Percentiles rank a stretch among this genome's conserved stretches.
phyloP scores from a whole-genome alignment of 2,329 filamentous ascomycete genomes.

The Meredithiella fracta region DNA sequence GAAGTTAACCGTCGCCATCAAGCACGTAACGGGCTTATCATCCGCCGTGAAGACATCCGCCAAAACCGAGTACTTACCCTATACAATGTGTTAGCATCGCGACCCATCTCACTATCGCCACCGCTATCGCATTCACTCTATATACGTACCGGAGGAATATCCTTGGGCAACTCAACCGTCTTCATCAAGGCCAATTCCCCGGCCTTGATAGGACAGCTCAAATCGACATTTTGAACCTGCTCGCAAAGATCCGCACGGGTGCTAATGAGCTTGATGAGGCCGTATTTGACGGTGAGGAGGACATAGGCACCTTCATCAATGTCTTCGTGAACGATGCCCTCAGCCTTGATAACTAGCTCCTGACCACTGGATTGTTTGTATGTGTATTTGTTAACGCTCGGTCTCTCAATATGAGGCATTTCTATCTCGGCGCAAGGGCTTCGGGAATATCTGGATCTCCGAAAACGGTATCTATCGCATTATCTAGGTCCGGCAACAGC shows the following conservation, averaged over 20 bases:
- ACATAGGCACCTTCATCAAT: constrained; percentile 71
- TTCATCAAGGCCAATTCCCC: constrained; percentile 61
- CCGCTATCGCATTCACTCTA: background rate
- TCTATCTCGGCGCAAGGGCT: background rate
- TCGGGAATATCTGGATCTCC: background rate
- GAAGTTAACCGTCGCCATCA: constrained; percentile 60
- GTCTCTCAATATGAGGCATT: background rate
- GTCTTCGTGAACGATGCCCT: constrained; percentile 53
- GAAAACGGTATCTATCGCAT: no score
- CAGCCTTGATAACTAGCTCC: constrained; percentile 61
- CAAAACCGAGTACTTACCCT: constrained; percentile 81
- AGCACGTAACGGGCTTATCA: constrained; percentile 63
- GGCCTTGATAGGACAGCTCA: constrained; percentile 75
- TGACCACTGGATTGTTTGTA: constrained; percentile 52
- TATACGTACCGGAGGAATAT: constrained; percentile 70
- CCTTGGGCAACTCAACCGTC: constrained; percentile 63
- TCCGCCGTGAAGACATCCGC: constrained; percentile 71
- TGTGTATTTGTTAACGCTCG: constrained; percentile 17
- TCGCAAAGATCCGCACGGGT: constrained; percentile 75
- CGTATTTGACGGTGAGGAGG: constrained; percentile 77
- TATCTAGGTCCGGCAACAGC: no score
- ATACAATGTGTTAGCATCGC: background rate
- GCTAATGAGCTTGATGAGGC: constrained; percentile 75
- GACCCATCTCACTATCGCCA: no score
- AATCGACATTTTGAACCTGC: constrained; percentile 70